Evolutionary conservation across 805 yeast genomes (phyloP).

Genomic region (Candida ipomoeae): DNA sequence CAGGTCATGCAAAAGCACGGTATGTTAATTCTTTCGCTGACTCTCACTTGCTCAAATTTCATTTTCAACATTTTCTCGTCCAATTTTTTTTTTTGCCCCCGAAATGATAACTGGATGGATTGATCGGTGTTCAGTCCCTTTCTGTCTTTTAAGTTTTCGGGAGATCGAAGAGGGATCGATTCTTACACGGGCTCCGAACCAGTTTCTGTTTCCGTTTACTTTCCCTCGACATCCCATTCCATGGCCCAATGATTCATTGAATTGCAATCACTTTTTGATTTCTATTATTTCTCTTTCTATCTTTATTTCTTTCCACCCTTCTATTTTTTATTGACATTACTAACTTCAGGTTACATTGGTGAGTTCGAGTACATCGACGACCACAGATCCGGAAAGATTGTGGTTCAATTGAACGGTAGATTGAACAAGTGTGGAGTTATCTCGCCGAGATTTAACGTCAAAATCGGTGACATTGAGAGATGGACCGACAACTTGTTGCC

Average conservation of each 20-base stretch:
- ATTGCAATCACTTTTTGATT: too few relatives aligned
- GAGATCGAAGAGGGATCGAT: conserved; percentile 61
- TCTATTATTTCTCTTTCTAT: too few relatives aligned
- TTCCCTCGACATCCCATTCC: conserved; percentile 50
- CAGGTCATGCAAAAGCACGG: conserved; percentile 33
- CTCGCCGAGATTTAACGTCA: conserved; percentile 97
- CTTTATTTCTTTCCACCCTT: conserved; percentile 14
- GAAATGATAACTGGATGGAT: conserved; percentile 99
- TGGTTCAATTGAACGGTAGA: conserved; percentile 34
- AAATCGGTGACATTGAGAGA: conserved; percentile 92
- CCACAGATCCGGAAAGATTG: conserved; percentile 36
- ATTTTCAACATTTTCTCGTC: too few relatives aligned
- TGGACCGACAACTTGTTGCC: conserved; percentile 98
- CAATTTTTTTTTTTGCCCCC: conserved; percentile 37
- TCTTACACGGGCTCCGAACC: conserved; percentile 58
- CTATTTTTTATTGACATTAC: conserved; percentile 11
- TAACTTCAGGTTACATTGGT: conserved; percentile 30
- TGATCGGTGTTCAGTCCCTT: conserved; percentile 83
- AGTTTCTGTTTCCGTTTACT: conserved; percentile 54
- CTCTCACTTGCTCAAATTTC: too few relatives aligned
- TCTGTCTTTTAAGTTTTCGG: conserved; percentile 99
- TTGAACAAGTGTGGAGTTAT: conserved; percentile 91
- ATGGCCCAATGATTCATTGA: too few relatives aligned
- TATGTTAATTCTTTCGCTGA: conserved; percentile 5
- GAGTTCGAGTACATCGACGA: conserved; percentile 36